Base-by-base conservation (phyloP, 2,329 filamentous ascomycete species). In the Aurifilum marmelostoma region DNA sequence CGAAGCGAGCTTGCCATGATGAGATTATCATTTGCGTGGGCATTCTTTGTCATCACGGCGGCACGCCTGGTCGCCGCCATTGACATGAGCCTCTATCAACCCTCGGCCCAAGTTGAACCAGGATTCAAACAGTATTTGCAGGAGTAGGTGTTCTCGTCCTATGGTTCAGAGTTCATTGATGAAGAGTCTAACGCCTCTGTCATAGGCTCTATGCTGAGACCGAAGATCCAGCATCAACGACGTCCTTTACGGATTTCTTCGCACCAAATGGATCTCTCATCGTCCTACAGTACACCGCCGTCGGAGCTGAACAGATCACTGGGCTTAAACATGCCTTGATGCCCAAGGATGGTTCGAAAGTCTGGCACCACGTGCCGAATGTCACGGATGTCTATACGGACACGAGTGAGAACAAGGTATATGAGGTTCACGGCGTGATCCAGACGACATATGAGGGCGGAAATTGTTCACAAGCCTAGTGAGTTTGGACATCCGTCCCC, bases 391-490 rank as follows among this genome's bases (percentile, higher is more conserved):
- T 58, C 4, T 41, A 18, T 14, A 32, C 60, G 37, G 66, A 67
- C 12, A 58, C 59, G 21, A 47, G 32, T 9, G 18, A 14, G 9
- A 34, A 29, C 34, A 67, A 67, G 61, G 43, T 27, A 1, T 67
- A 56, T 9, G 41, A 39, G 16, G 65, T 63, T 2, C 14, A 56
- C n/a, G 59, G 66, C 3, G 24, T 67, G 16, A 63, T 67, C 29
- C 18, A 63, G 7, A 34, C 59, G 11, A 67, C 43, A 16, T 63
- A 29, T n/a, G n/a, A 32, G n/a, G 60, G 56, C 5, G 47, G 65
- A 8, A 67, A 63, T 11, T 67, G 59, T 27, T 67, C 59, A 14
- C 47, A 63, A 37, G n/a, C 65, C 9, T 65, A 65, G 63, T 65
- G 32, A 54, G 50, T 65, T 4, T 56, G 14, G 5, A 2, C 1